Evolutionary conservation across 139 green algal species (phyloP), one percentile per base, ranked within the genome.

Genomic region (Micractinium conductrix): DNA sequence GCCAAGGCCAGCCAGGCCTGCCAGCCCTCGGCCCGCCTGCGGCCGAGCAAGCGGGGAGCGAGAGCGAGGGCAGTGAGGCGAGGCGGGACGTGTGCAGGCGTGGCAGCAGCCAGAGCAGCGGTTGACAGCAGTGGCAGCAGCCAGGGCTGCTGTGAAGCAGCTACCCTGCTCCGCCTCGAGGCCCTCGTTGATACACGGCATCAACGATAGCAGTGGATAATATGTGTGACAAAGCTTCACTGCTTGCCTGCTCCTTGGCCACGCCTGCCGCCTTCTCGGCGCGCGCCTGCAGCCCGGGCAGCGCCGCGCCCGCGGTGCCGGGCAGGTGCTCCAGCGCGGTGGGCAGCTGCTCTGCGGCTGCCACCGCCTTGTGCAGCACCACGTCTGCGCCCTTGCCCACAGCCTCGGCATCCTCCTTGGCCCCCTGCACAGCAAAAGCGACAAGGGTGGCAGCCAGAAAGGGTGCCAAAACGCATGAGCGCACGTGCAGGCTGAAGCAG

Each of bases 361-460:
- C 87, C 37, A 84, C 87, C 14, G 93, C 85, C 38, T 91, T 90
- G 67, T 93, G 81, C 67, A 91, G 78, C 0, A 87, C 40, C 0
- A 40, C 22, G 24, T 94, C 87, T 1, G 82, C 87, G 35, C 90
- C 87, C n/a, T 91, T 90, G 30, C 45, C 40, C 33, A 87, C 83
- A 0, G 44, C 83, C 26, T 92, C 88, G 4, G 86, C 85, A 33
- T 97, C 94, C 73, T 93, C 89, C 21, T 89, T 81, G 2, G 95
- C 88, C 40, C 93, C 93, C 76, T 82, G 76, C 35, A 40, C 1
- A 33, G 26, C 53, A 62, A 62, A 62, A 21, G 53, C 24, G 65
- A 70, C 6, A 42, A 19, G 55, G 28, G 55, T 22, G 28, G 55
- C 55, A 63, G n/a, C n/a, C n/a, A n/a, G n/a, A n/a, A n/a, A n/a